Base-by-base conservation (phyloP, 257 asterid genomes). In the Solanum sitiens region DNA sequence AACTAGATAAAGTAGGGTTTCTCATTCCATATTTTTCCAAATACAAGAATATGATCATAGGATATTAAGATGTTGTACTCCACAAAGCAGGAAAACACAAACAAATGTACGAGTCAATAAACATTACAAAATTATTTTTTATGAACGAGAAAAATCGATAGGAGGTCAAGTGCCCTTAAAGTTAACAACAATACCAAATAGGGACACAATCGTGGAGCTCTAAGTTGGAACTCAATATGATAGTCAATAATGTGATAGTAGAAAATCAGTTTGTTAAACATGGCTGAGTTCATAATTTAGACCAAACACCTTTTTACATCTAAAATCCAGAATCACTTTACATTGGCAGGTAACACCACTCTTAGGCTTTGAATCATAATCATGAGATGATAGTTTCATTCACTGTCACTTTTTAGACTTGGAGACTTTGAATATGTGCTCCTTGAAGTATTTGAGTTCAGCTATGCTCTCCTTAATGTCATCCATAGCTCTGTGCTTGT, bases 391-490 rank as follows among this genome's bases (percentile, higher is more conserved):
- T n/a, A 84, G 40, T 56, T 16, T 76, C 27, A 82, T 27, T 75
- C 72, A 27, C 25, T 2, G 4, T 94, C 93, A 94, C 86, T 92
- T 92, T 89, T 67, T 93, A 13, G 91, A 87, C 90, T 88, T 93
- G 68, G 89, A 39, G 32, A 92, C 75, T 91, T 94, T 96, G 86
- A 96, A 96, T 75, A 96, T 96, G 91, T 91, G 87, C 75, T 94
- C 94, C 93, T 95, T 95, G 94, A 88, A 95, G 93, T 89, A 96
- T 73, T 91, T 92, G 20, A 96, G 98, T 86, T 96, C 97, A 25
- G 95, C 95, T 86, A 96, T 95, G 91, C 98, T 96, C 92, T 96
- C 98, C 91, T 90, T 95, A 87, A 96, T 96, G 91, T 96, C 99
- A 88, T 95, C 98, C 98, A 96, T 89, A 65, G 98, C 98, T 89